Percentiles rank a stretch among this genome's conserved stretches.
Evolutionary conservation across 257 asterid genomes (phyloP).

Genomic region (Solanum gracilifrons): DNA sequence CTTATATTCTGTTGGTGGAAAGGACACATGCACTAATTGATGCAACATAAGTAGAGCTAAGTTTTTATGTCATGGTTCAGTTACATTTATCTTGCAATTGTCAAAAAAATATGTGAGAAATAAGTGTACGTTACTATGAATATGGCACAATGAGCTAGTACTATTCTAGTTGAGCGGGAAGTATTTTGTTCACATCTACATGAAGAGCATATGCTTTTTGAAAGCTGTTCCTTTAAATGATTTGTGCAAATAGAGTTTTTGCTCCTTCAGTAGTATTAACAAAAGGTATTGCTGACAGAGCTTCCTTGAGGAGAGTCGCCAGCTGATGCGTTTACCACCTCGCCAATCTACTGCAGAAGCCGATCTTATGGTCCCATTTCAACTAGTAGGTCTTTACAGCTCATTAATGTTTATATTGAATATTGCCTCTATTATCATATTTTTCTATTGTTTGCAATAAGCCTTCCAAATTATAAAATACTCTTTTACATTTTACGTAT

Average conservation of each 20-base stretch:
- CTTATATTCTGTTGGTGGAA: background rate
- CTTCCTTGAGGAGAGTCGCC: slow-evolving; percentile 97
- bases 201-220: background rate
- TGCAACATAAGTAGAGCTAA: background rate
- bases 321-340: slow-evolving; percentile 94
- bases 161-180: background rate
- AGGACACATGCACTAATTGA: background rate
- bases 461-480: background rate
- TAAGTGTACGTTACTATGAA: background rate
- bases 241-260: background rate
- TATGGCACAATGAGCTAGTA: background rate
- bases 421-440: background rate
- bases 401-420: background rate
- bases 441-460: background rate
- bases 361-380: slow-evolving; percentile 97
- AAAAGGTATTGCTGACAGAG: slow-evolving; percentile 37
- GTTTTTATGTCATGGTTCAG: background rate
- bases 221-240: background rate
- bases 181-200: background rate
- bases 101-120: background rate
- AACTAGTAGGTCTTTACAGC: slow-evolving; percentile 44
- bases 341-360: slow-evolving; percentile 99
- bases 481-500: background rate
- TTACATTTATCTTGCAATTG: background rate
- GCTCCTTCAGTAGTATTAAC: background rate